Evolutionary conservation across 2,329 filamentous ascomycete species (phyloP).

Genomic region (Lithohypha guttulata): DNA sequence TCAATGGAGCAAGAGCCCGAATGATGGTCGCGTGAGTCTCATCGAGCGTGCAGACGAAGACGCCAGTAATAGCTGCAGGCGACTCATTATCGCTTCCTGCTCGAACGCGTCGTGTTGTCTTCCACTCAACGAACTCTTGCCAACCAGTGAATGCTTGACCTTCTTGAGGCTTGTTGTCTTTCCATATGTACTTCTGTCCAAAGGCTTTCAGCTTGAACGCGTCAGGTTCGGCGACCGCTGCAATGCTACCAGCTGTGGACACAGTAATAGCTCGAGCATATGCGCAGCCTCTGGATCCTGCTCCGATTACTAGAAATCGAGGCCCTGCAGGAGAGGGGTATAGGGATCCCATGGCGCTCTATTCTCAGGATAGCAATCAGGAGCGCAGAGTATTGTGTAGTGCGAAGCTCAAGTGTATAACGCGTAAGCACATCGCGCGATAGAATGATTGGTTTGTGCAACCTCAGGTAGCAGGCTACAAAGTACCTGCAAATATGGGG

Average conservation of each 20-base stretch:
- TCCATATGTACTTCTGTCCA: constrained; percentile 65
- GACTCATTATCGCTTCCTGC: constrained; percentile 31
- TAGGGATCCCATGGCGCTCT: constrained; percentile 21
- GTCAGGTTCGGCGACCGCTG: constrained; percentile 71
- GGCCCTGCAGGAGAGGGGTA: constrained; percentile 8
- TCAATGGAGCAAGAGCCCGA: constrained; percentile 55
- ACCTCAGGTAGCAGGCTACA: no score
- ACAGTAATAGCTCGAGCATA: constrained; percentile 61
- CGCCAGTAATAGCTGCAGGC: constrained; percentile 45
- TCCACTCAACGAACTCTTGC: constrained; percentile 61
- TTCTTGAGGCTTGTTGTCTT: constrained; percentile 36
- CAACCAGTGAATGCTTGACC: constrained; percentile 65
- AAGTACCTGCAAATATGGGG: no score
- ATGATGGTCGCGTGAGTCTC: constrained; percentile 79
- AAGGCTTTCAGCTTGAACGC: constrained; percentile 64
- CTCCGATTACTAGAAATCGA: constrained; percentile 67
- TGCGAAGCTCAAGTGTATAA: no score
- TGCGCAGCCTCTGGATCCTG: constrained; percentile 64
- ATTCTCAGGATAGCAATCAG: no score
- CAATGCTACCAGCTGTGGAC: constrained; percentile 38
- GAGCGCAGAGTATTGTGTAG: no score
- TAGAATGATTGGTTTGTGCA: no score
- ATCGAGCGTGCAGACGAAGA: constrained; percentile 69
- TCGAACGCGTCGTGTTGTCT: constrained; percentile 45
- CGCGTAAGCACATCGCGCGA: no score